Percentiles rank a stretch among this genome's conserved stretches.
phyloP scores from a whole-genome alignment of 2,329 filamentous ascomycete genomes.

The Alternaria triticina region DNA sequence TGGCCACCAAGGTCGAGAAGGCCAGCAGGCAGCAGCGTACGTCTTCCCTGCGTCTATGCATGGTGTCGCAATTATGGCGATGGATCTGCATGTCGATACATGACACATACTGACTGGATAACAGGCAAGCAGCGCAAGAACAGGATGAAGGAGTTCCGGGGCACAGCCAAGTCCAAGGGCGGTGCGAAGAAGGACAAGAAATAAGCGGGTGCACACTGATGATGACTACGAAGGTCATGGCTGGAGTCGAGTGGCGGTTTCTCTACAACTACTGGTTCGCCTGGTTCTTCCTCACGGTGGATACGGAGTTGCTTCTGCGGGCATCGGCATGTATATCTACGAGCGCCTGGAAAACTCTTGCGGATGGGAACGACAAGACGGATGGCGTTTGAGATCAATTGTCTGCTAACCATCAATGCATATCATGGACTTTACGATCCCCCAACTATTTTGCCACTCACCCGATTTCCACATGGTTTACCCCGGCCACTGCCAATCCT shows the following conservation, averaged over 20 bases:
- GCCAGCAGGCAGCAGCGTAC: slow-evolving; percentile 98
- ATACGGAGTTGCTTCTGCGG: slow-evolving; percentile 43
- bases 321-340: slow-evolving; percentile 49
- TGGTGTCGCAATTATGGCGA: slow-evolving; percentile 8
- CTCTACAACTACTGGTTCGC: slow-evolving; percentile 41
- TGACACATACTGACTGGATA: slow-evolving; percentile 37
- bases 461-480: neutral
- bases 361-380: slow-evolving; percentile 46
- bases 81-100: slow-evolving; percentile 9
- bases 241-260: slow-evolving; percentile 40
- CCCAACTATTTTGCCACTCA: slow-evolving; percentile 15
- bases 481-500: neutral
- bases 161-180: slow-evolving; percentile 98
- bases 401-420: slow-evolving; percentile 50
- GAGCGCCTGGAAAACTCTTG: slow-evolving; percentile 49
- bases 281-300: slow-evolving; percentile 42
- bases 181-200: slow-evolving; percentile 88
- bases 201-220: slow-evolving; percentile 45
- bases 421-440: slow-evolving; percentile 48
- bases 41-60: slow-evolving; percentile 53
- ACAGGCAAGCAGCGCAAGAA: slow-evolving; percentile 99
- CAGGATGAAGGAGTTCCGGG: slow-evolving; percentile 97
- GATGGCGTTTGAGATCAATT: slow-evolving; percentile 50
- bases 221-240: slow-evolving; percentile 39
- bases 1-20: slow-evolving; percentile 95